A percentile compares a stretch with the other conserved stretches of the same genome.
Conservation (phyloP, 2,329 filamentous ascomycete species). For the Capronia epimyces region DNA sequence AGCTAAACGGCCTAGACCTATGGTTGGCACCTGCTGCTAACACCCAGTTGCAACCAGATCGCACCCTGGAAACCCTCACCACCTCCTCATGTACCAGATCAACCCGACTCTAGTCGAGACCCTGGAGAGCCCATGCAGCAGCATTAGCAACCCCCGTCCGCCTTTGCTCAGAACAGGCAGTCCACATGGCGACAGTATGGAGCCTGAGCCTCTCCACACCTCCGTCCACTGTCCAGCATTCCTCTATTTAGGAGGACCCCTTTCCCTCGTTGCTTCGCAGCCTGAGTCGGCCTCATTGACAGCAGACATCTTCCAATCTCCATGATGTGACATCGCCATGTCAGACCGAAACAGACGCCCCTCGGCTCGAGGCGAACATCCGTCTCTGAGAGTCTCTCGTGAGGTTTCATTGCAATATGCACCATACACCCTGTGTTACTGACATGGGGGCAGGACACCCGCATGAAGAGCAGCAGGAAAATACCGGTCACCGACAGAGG, state of each 20-base stretch:
- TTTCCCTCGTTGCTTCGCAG: neutral
- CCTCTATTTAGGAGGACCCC: neutral
- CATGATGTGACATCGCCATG: neutral
- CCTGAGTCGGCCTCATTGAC: neutral
- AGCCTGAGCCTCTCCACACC: neutral
- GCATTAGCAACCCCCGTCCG: neutral
- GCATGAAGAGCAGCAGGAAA: neutral
- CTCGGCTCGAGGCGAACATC: neutral
- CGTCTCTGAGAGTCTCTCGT: neutral
- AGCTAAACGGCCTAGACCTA: neutral
- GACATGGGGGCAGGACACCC: neutral
- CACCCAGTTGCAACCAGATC: neutral
- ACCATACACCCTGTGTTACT: neutral
- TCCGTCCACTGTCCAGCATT: neutral
- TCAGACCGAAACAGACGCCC: neutral
- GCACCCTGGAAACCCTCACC: neutral
- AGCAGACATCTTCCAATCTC: neutral
- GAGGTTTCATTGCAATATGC: neutral
- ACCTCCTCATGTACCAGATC: neutral
- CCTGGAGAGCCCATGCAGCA: neutral
- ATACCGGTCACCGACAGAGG: neutral
- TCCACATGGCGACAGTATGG: neutral
- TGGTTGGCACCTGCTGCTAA: no score
- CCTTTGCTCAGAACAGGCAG: neutral
- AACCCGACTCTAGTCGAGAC: neutral